Evolutionary conservation across 1,284 basidiomycete genomes (phyloP).

Genomic region (Xanthoconium separans): DNA sequence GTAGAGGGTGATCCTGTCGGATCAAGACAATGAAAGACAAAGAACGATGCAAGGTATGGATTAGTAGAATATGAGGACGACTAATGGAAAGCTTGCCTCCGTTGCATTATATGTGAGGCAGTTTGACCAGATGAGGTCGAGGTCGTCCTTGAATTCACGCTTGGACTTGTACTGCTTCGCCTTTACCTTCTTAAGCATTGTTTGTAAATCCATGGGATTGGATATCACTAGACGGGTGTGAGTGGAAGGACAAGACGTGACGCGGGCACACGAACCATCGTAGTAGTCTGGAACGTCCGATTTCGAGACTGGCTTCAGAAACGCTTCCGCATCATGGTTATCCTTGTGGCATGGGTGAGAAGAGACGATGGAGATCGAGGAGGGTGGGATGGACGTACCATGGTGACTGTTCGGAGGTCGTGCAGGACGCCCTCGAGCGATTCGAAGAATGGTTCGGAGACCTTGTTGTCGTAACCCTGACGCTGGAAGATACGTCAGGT

Average conservation of each 20-base stretch:
- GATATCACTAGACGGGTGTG: constrained; percentile 65
- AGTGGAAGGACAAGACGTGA: constrained; percentile 2
- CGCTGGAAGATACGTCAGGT: constrained; percentile 37
- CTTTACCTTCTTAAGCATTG: constrained; percentile 93
- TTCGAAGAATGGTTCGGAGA: constrained; percentile 89
- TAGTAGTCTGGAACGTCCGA: constrained; percentile 89
- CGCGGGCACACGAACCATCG: constrained; percentile 56
- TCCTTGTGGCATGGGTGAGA: constrained; percentile 49
- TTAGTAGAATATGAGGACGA: neutral
- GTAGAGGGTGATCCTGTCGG: constrained; percentile 68
- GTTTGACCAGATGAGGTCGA: constrained; percentile 97
- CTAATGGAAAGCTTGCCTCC: constrained; percentile 55
- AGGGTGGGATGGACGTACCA: constrained; percentile 48
- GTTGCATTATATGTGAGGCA: constrained; percentile 91
- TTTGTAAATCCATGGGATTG: constrained; percentile 92
- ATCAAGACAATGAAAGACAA: constrained; percentile 9
- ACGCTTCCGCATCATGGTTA: constrained; percentile 85
- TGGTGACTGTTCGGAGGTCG: constrained; percentile 78
- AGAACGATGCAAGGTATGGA: neutral
- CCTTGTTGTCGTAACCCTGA: constrained; percentile 65
- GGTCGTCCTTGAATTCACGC: constrained; percentile 88
- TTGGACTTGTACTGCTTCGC: constrained; percentile 90
- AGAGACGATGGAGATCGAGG: constrained; percentile 1
- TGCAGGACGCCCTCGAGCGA: constrained; percentile 82
- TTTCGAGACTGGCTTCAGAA: constrained; percentile 86